Percentiles rank a stretch among this genome's conserved stretches.
phyloP scores from a whole-genome alignment of 139 green algal genomes.

The Chlamydomonas sphaeroides region DNA sequence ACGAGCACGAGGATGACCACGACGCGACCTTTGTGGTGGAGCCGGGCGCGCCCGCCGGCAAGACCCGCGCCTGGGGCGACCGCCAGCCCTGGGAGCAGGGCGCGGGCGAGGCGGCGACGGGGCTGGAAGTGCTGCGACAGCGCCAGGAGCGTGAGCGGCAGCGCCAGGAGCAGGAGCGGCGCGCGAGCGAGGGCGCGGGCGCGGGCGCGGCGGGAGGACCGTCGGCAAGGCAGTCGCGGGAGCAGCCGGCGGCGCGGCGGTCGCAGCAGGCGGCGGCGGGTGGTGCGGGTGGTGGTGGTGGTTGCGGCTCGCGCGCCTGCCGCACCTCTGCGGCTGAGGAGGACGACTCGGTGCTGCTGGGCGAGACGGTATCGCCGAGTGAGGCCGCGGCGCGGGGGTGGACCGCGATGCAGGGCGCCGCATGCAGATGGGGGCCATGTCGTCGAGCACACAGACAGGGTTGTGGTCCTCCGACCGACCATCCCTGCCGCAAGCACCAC shows the following conservation, averaged over 20 bases:
- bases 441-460: too few species aligned
- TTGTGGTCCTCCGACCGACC: too few species aligned
- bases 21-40: neutral
- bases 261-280: too few species aligned
- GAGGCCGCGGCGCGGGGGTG: too few species aligned
- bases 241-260: neutral
- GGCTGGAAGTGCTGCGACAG: conserved; percentile 11
- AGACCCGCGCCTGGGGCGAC: conserved; percentile 20
- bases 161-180: neutral
- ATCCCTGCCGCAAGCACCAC: too few species aligned
- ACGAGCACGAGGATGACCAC: neutral
- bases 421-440: too few species aligned
- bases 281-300: too few species aligned
- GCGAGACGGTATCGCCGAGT: conserved; percentile 7
- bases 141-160: conserved; percentile 4
- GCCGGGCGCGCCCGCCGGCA: conserved; percentile 11
- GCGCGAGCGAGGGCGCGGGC: too few species aligned
- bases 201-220: too few species aligned
- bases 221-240: too few species aligned
- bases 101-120: neutral
- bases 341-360: conserved; percentile 26
- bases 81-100: neutral
- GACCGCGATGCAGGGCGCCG: too few species aligned
- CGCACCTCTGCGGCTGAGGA: neutral
- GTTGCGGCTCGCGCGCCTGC: too few species aligned